These are phyloP conservation scores for Candida neerlandica DNA, from an alignment of 1,139 yeast species.

Conservation along the genomic window DNA sequence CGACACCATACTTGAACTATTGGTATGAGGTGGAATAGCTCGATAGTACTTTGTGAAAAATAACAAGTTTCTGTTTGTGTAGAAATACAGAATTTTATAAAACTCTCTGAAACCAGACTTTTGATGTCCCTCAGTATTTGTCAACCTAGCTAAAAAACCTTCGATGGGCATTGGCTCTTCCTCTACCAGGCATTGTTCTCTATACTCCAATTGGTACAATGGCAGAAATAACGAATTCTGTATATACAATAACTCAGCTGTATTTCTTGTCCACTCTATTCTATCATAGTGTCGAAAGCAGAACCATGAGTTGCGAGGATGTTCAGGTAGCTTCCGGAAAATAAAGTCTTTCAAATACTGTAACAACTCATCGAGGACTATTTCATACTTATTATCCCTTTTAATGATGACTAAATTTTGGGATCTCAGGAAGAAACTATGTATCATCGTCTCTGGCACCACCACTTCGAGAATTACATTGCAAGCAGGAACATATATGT, in stretches of 20 bases:
- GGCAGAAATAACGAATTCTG: slow-evolving; percentile 30
- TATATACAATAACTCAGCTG: slow-evolving; percentile 45
- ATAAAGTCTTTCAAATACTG: slow-evolving; percentile 33
- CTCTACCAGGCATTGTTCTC: slow-evolving; percentile 23
- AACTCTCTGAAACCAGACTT: slow-evolving; percentile 45
- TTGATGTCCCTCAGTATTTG: slow-evolving; percentile 53
- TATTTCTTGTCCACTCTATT: slow-evolving; percentile 71
- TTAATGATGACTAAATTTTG: slow-evolving; percentile 17
- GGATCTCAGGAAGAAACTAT: slow-evolving; percentile 16
- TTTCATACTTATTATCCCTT: slow-evolving; percentile 34
- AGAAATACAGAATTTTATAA: slow-evolving; percentile 62
- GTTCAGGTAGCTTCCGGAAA: slow-evolving; percentile 12
- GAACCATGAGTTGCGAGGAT: slow-evolving; percentile 39
- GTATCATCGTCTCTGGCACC: slow-evolving; percentile 33
- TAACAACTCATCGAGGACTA: slow-evolving; percentile 34
- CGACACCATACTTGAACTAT: background rate
- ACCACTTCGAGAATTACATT: slow-evolving; percentile 46
- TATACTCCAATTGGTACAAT: slow-evolving; percentile 51
- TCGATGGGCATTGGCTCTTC: slow-evolving; percentile 71
- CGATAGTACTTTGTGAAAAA: slow-evolving; percentile 57
- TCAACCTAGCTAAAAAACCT: slow-evolving; percentile 68
- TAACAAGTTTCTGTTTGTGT: slow-evolving; percentile 61
- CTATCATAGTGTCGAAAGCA: slow-evolving; percentile 71
- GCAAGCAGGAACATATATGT: slow-evolving; percentile 55
- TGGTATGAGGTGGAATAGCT: slow-evolving; percentile 60